Base-by-base conservation (phyloP, 805 yeast genomes). In the Candida chilensis region DNA sequence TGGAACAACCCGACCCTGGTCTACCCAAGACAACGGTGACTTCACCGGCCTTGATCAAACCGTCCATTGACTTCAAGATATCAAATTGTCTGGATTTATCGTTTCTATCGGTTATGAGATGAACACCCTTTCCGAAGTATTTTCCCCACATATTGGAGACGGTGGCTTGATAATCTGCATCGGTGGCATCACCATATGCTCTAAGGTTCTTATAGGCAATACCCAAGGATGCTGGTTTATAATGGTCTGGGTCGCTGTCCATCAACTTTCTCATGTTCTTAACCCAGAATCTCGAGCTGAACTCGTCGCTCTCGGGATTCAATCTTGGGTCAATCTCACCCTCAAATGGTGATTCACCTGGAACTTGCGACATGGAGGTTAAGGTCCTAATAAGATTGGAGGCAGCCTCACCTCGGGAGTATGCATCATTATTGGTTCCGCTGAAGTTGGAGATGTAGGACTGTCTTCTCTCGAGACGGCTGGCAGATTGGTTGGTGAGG, bases 1-100 rank as follows among this genome's bases (percentile, higher is more conserved):
- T 77, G 3, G 84, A 68, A 49, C 86, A 78, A 39, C 87, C 86
- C n/a, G 85, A 73, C 44, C 90, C 90, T 1, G 90, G 90, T 52
- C 88, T 69, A 34, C 92, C 90, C 27, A 81, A 57, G 8, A 81
- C 86, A 29, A 79, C 80, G 5, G 80, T 67, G 28, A 79, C 56
- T 37, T 76, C 78, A 29, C 86, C 85, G 3, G 83, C 76, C 30
- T 56, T 57, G 32, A 76, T 58, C 4, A 68, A 31, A 12, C 78
- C 86, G 42, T 77, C 82, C 81, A 76, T 75, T 18, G 79, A 66
- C 46, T 75, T 76, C 49, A 71, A 58, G 37, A 71, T 77, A 37
- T 69, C 71, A 38, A 71, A 74, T 34, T 44, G 47, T 34, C 39
- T 48, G 32, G 29, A 12, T 19, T 52, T 41, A 21, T 44, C 34